Evolutionary conservation across 2,329 filamentous ascomycete species (phyloP), one percentile per base, ranked within the genome.

Genomic region (Zymoseptoria crescenta): DNA sequence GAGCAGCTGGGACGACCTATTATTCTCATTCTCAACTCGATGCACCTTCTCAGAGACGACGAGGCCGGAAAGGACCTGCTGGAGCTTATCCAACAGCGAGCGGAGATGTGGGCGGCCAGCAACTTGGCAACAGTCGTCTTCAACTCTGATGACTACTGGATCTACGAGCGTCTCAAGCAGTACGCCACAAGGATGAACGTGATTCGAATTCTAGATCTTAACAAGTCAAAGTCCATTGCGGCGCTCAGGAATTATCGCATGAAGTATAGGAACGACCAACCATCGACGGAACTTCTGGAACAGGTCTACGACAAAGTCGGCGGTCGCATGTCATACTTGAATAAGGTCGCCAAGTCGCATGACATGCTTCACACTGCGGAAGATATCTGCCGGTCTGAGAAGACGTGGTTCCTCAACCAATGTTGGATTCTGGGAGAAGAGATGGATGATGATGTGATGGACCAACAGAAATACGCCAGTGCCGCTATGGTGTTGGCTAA

Each of bases 111-210:
- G 94, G 93, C 94, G 1, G 94, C 93, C 1, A 85, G 89, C 20
- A 93, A 91, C 64, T 81, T 99, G 8, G 89, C 95, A 29, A 97
- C 94, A 1, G 83, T 91, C 80, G 86, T 99, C 35, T 91, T 99
- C 77, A 97, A 96, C 75, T 92, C 87, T 56, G 94, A 99, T 74
- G 94, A 97, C 72, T 99, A 96, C 75, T 99, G 94, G 94, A 89
- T 99, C 0, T 97, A 96, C 69, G 94, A 99, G 74, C 84, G 92
- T 13, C 78, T 99, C 56, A 96, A 96, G 79, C 87, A 90, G 72
- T 87, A 96, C 60, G 90, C 91, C 2, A 96, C 92, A 1, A 85
- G 94, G 52, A 96, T 99, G 90, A 92, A 96, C 70, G 88, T 99
- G 4, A 87, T 96, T 45, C 85, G 91, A 8, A 86, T 99, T 49